Evolutionary conservation across 805 yeast genomes (phyloP), one percentile per base, ranked within the genome.

Genomic region (Schwanniomyces yamadae): DNA sequence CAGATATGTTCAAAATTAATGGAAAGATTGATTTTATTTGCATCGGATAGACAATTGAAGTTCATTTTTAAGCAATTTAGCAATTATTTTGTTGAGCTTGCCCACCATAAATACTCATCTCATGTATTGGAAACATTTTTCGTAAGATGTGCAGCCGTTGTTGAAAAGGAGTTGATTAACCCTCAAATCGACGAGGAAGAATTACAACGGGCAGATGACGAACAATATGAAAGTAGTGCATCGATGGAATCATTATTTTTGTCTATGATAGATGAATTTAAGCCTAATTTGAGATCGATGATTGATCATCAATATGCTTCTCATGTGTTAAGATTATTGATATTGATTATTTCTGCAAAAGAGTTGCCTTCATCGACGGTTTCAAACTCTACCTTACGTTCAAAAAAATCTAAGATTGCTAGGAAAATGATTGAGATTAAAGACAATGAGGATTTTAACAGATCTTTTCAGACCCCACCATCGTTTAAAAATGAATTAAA

Each of bases 1-100:
- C 97, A 90, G 54, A 88, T 91, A 39, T 89, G 97, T 59, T 91
- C 98, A 16, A 91, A 91, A 57, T 70, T 93, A 40, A 73, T 93
- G 69, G 99, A 91, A 61, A 72, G 99, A 54, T 65, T 91, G 42
- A 75, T 91, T n/a, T 61, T 85, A 27, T 63, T 69, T 13, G 82
- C 90, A 11, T 69, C 73, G 18, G 82, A 79, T 42, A 66, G 61
- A 9, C 95, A 88, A 56, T 59, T 88, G 40, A 80, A 80, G 48
- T 66, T 69, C 21, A 54, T 90, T 0, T 84, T 82, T 58, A 73
- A 71, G 40, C 77, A 81, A 1, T 84, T 89, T 52, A 69, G 69
- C 27, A 87, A 84, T n/a, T 84, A 84, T 45, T 83, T 86, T 48
- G 77, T 74, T n/a, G 77, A 82, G 14, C 69, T 90, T 45, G 76